Percentiles rank a stretch among this genome's conserved stretches.
Conservation (phyloP, 257 asterid genomes). For the Forsythia viridissima region DNA sequence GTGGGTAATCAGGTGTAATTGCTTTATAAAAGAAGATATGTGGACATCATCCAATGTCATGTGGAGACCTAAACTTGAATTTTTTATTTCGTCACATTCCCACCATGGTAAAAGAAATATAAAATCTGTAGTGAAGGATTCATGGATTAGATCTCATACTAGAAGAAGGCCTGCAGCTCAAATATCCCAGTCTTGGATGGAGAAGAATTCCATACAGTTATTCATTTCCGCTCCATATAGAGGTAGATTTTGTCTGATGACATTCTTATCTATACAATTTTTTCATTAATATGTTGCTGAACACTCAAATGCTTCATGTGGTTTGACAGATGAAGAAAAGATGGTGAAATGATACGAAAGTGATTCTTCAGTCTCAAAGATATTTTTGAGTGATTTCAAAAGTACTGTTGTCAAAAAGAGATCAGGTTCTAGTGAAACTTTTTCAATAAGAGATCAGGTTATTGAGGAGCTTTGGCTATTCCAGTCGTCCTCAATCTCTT, state of each 20-base stretch:
- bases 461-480: slow-evolving; percentile 92
- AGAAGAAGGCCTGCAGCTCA: too few species aligned
- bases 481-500: slow-evolving; percentile 46
- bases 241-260: slow-evolving; percentile 55
- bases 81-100: slow-evolving; percentile 33
- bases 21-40: slow-evolving; percentile 54
- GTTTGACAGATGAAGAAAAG: slow-evolving; percentile 66
- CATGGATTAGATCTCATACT: too few species aligned
- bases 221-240: slow-evolving; percentile 37
- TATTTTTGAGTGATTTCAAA: too few species aligned
- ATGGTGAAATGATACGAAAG: too few species aligned
- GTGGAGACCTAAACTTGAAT: slow-evolving; percentile 34
- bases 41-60: slow-evolving; percentile 62
- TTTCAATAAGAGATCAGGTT: slow-evolving; percentile 32
- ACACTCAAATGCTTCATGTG: slow-evolving; percentile 85
- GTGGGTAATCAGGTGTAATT: slow-evolving; percentile 17
- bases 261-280: slow-evolving; percentile 18
- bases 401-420: slow-evolving; percentile 20
- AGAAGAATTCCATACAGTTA: slow-evolving; percentile 28
- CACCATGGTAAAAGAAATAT: slow-evolving; percentile 40
- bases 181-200: slow-evolving; percentile 34
- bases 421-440: slow-evolving; percentile 34
- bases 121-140: slow-evolving; percentile 24
- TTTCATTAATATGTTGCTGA: slow-evolving; percentile 55
- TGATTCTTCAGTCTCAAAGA: too few species aligned